Percentiles rank a stretch among this genome's conserved stretches.
Evolutionary conservation across 805 yeast genomes (phyloP).

Genomic region (Metschnikowia lunata): DNA sequence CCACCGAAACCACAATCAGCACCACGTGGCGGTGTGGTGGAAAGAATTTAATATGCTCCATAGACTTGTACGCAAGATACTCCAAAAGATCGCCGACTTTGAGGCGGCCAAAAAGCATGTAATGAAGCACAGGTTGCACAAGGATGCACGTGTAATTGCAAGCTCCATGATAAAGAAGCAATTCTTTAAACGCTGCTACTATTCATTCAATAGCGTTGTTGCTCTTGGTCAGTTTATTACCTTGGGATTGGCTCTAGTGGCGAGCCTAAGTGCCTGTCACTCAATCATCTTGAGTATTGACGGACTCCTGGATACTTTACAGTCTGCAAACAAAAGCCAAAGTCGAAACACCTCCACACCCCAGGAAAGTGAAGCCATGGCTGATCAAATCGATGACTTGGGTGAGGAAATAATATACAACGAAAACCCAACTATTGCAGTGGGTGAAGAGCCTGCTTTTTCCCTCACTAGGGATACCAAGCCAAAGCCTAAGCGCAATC

Average conservation of each 20-base stretch:
- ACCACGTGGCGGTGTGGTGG: constrained; percentile 75
- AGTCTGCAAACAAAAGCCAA: neutral
- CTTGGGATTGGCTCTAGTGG: constrained; percentile 67
- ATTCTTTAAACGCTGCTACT: constrained; percentile 46
- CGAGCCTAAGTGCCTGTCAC: constrained; percentile 46
- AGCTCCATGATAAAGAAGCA: constrained; percentile 31
- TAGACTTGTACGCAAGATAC: constrained; percentile 45
- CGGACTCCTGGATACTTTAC: neutral
- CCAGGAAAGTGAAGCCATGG: neutral
- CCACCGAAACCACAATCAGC: constrained; percentile 76
- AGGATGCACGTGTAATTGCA: constrained; percentile 15
- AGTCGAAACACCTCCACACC: neutral
- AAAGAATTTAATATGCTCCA: constrained; percentile 57
- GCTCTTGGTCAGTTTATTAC: constrained; percentile 74
- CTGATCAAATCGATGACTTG: constrained; percentile 9
- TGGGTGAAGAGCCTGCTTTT: neutral
- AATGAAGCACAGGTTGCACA: constrained; percentile 12
- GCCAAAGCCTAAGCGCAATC: constrained; percentile 18
- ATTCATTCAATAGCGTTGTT: constrained; percentile 61
- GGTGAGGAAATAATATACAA: constrained; percentile 13
- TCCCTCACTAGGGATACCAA: neutral
- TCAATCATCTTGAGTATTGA: constrained; percentile 10
- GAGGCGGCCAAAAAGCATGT: constrained; percentile 12
- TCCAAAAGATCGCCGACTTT: constrained; percentile 25
- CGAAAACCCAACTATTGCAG: neutral